A percentile compares a stretch with the other conserved stretches of the same genome.
These are phyloP conservation scores for Yamadazyma nakazawae DNA, from an alignment of 805 yeast species.

Conservation along the genomic window DNA sequence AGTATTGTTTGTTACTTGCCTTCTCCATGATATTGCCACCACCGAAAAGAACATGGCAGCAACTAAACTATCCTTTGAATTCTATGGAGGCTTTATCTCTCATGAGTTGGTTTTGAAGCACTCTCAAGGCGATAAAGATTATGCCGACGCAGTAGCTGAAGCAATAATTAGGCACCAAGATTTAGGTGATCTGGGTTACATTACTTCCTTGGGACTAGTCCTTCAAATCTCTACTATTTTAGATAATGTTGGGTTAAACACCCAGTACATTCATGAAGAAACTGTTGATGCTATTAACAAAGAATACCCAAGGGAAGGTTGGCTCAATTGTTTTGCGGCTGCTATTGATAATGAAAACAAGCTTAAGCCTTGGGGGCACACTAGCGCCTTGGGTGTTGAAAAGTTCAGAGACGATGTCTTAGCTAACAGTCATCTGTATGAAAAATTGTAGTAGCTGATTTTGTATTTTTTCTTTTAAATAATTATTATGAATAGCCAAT, in stretches of 20 bases:
- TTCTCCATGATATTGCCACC: constrained; percentile 34
- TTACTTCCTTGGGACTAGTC: constrained; percentile 30
- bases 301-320: constrained; percentile 24
- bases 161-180: constrained; percentile 36
- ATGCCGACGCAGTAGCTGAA: constrained; percentile 34
- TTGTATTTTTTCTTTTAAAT: background rate
- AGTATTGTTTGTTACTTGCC: constrained; percentile 26
- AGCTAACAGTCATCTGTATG: constrained; percentile 22
- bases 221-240: constrained; percentile 31
- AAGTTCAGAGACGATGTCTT: constrained; percentile 26
- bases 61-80: constrained; percentile 33
- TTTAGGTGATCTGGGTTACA: constrained; percentile 29
- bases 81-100: constrained; percentile 30
- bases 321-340: constrained; percentile 29
- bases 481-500: no score
- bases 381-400: constrained; percentile 29
- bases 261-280: constrained; percentile 24
- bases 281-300: constrained; percentile 26
- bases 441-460: constrained; percentile 12
- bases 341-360: constrained; percentile 30
- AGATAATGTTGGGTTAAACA: constrained; percentile 30
- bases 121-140: constrained; percentile 22
- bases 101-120: constrained; percentile 22
- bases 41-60: constrained; percentile 30
- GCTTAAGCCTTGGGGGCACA: constrained; percentile 35